Evolutionary conservation across 164 flowering plant species (phyloP).

Genomic region (Malania oleifera): DNA sequence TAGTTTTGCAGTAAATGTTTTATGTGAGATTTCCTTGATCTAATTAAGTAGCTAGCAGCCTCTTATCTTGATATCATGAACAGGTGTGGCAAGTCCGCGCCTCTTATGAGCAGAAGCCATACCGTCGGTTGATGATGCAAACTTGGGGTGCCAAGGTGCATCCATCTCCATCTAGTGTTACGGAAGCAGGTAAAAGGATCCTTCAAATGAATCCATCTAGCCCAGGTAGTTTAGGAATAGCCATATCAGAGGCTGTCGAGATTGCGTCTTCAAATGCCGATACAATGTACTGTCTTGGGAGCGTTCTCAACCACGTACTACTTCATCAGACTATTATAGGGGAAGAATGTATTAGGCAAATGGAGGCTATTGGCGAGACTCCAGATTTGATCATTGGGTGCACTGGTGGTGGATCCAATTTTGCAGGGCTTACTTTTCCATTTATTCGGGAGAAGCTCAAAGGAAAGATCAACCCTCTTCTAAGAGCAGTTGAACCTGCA

Average conservation of each 20-base stretch:
- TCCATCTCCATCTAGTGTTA: conserved; percentile 82
- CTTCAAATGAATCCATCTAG: conserved; percentile 64
- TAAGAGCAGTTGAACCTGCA: conserved; percentile 86
- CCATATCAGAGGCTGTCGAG: conserved; percentile 96
- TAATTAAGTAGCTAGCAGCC: not conserved
- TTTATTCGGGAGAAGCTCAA: conserved; percentile 81
- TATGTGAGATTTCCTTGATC: too few relatives aligned
- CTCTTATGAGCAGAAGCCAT: conserved; percentile 90
- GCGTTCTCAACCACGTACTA: conserved; percentile 92
- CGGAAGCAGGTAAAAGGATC: conserved; percentile 66
- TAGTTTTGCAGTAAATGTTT: too few relatives aligned
- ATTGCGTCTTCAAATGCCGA: conserved; percentile 66
- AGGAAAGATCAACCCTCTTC: conserved; percentile 75
- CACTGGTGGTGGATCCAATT: conserved; percentile 95
- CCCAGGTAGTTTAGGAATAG: conserved; percentile 95
- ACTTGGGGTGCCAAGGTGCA: conserved; percentile 99
- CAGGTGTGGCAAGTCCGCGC: conserved; percentile 99
- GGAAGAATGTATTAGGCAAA: conserved; percentile 86
- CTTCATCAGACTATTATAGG: conserved; percentile 94
- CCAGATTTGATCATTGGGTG: conserved; percentile 94
- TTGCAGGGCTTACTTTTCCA: conserved; percentile 86
- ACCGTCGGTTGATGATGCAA: conserved; percentile 92
- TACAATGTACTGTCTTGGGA: conserved; percentile 88
- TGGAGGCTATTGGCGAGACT: conserved; percentile 85
- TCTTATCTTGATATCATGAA: conserved; percentile 4